Percentiles rank a stretch among this genome's conserved stretches.
phyloP scores from a whole-genome alignment of 2,329 filamentous ascomycete species.

The Lasiodiplodia sp. region DNA sequence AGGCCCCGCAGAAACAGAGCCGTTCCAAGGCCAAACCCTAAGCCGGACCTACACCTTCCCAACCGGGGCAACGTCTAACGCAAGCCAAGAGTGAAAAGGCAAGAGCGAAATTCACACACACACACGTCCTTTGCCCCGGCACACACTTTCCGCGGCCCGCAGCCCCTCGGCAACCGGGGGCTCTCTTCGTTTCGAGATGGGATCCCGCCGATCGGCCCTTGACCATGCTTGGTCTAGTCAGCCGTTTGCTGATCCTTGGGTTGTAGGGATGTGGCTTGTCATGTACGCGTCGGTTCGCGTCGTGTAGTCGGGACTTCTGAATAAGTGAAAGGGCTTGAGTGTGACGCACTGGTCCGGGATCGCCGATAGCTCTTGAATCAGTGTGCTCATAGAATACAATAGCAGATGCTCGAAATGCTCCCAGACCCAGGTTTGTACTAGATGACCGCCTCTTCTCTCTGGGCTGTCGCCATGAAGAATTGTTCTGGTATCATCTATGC shows the following conservation, averaged over 20 bases:
- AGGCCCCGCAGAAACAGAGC: neutral
- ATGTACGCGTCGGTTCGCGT: neutral
- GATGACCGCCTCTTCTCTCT: too few relatives aligned
- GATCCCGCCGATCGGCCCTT: neutral
- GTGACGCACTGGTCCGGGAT: neutral
- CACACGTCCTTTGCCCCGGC: neutral
- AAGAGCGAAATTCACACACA: neutral
- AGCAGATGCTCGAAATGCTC: too few relatives aligned
- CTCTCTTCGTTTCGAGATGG: neutral
- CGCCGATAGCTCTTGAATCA: neutral
- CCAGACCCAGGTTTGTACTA: too few relatives aligned
- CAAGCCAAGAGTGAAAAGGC: neutral
- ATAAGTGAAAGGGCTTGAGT: neutral
- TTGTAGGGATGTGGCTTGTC: neutral
- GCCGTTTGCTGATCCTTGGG: neutral
- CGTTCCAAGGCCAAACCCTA: neutral
- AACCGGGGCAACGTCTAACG: neutral
- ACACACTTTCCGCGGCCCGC: neutral
- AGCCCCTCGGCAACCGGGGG: neutral
- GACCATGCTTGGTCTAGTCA: neutral
- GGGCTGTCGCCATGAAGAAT: too few relatives aligned
- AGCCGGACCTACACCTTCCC: neutral
- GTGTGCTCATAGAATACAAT: too few relatives aligned
- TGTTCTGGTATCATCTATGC: too few relatives aligned
- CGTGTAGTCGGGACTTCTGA: neutral